Evolutionary conservation across 164 flowering plant species (phyloP).

Genomic region (Kingdonia uniflora): DNA sequence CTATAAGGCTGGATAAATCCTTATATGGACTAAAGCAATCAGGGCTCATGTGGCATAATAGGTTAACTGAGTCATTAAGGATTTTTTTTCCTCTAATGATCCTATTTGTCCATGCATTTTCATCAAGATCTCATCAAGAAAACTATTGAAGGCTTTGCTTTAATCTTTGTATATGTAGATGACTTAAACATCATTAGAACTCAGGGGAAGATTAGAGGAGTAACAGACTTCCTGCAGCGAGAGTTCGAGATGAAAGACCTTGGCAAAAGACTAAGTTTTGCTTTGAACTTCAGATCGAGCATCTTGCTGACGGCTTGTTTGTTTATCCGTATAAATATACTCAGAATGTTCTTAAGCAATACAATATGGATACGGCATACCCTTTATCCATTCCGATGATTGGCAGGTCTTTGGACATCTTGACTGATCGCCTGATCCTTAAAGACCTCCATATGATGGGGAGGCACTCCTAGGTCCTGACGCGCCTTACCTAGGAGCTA

Average conservation of each 20-base stretch:
- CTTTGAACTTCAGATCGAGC: too few relatives aligned
- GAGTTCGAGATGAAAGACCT: slow-evolving; percentile 1
- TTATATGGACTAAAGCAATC: too few relatives aligned
- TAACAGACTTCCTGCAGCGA: not conserved
- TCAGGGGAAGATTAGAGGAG: not conserved
- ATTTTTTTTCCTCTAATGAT: not conserved
- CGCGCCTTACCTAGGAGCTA: not conserved
- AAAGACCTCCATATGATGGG: not conserved
- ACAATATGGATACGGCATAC: too few relatives aligned
- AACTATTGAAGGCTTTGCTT: not conserved
- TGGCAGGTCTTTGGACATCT: too few relatives aligned
- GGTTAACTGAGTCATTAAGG: not conserved
- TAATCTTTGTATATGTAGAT: slow-evolving; percentile 1
- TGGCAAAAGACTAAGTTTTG: not conserved
- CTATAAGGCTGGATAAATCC: not conserved
- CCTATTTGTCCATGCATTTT: slow-evolving; percentile 1
- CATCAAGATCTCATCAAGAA: too few relatives aligned
- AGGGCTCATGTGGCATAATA: not conserved
- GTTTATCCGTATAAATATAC: not conserved
- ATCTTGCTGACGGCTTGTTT: too few relatives aligned
- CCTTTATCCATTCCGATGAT: too few relatives aligned
- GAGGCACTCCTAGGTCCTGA: not conserved
- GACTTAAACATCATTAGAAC: not conserved
- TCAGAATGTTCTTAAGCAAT: too few relatives aligned
- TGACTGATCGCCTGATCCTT: not conserved